Conservation (phyloP, 2,329 filamentous ascomycete genomes). For the Epichloe gansuensis region DNA sequence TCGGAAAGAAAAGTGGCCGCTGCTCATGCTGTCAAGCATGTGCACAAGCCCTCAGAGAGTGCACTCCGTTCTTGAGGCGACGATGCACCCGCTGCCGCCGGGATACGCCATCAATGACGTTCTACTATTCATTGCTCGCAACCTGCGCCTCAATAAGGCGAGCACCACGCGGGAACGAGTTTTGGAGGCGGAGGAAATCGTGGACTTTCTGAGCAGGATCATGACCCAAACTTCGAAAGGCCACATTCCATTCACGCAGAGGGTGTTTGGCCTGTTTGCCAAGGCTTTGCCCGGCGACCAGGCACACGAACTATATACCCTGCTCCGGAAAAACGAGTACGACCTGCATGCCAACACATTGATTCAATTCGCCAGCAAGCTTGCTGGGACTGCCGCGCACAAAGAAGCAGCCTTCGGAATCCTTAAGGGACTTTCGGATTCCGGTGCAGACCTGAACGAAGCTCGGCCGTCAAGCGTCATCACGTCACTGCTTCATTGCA, state of each 20-base stretch:
- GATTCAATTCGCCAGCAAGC: constrained; percentile 33
- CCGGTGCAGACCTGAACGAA: constrained; percentile 32
- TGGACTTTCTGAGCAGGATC: constrained; percentile 18
- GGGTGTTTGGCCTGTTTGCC: constrained; percentile 23
- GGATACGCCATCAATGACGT: constrained; percentile 27
- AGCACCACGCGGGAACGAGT: constrained; percentile 12
- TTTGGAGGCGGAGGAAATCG: constrained; percentile 17
- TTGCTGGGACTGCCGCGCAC: constrained; percentile 28
- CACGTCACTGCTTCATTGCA: constrained; percentile 42
- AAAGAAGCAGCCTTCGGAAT: constrained; percentile 34
- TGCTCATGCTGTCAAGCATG: constrained; percentile 25
- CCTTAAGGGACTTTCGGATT: constrained; percentile 22
- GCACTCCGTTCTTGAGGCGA: constrained; percentile 24
- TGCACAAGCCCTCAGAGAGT: constrained; percentile 20
- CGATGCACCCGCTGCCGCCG: constrained; percentile 22
- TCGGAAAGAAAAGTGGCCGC: constrained; percentile 19
- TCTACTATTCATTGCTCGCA: constrained; percentile 19
- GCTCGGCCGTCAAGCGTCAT: constrained; percentile 40
- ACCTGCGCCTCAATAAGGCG: constrained; percentile 9
- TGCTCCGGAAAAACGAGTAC: constrained; percentile 18
- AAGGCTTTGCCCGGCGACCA: constrained; percentile 19
- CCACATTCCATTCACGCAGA: constrained; percentile 26
- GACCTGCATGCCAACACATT: constrained; percentile 30
- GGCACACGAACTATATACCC: constrained; percentile 22
- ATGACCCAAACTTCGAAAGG: constrained; percentile 17